phyloP scores from a whole-genome alignment of 176 grass and related monocot genomes.

The Coix lacrymajobi region DNA sequence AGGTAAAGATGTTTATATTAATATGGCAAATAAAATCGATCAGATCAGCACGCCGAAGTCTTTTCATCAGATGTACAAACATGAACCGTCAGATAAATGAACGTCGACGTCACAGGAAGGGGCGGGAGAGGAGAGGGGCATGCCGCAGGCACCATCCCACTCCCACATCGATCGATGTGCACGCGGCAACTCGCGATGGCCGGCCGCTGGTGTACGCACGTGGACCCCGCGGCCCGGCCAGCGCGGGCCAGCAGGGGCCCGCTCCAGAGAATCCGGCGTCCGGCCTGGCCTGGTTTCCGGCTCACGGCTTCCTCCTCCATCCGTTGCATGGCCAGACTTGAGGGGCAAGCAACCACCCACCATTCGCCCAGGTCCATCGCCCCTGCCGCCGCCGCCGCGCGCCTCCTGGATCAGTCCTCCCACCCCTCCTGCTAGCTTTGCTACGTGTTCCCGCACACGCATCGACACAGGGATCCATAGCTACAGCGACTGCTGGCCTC shows the following conservation, averaged over 20 bases:
- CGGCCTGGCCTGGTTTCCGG: conserved; percentile 24
- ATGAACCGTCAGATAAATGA: conserved; percentile 20
- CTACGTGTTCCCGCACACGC: neutral
- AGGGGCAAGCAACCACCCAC: conserved; percentile 58
- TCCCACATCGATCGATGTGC: neutral
- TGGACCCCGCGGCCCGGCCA: neutral
- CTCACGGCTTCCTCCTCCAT: conserved; percentile 21
- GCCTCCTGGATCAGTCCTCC: neutral
- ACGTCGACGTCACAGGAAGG: conserved; percentile 13
- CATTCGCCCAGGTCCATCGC: conserved; percentile 28
- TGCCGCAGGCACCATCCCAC: neutral
- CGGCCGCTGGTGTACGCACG: neutral
- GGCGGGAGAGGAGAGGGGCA: neutral
- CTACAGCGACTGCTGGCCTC: neutral
- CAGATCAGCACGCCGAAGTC: neutral
- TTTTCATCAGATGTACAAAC: neutral
- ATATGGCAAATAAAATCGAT: neutral
- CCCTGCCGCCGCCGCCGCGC: neutral
- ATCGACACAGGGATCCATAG: neutral
- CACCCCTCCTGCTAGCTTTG: neutral
- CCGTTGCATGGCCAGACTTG: conserved; percentile 42
- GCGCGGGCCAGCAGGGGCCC: too few species aligned
- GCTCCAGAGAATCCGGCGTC: conserved; percentile 40
- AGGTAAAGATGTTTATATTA: too few species aligned
- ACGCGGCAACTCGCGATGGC: conserved; percentile 29